Base-by-base conservation (phyloP, 2,329 filamentous ascomycete species). In the Diaporthe nobilis region DNA sequence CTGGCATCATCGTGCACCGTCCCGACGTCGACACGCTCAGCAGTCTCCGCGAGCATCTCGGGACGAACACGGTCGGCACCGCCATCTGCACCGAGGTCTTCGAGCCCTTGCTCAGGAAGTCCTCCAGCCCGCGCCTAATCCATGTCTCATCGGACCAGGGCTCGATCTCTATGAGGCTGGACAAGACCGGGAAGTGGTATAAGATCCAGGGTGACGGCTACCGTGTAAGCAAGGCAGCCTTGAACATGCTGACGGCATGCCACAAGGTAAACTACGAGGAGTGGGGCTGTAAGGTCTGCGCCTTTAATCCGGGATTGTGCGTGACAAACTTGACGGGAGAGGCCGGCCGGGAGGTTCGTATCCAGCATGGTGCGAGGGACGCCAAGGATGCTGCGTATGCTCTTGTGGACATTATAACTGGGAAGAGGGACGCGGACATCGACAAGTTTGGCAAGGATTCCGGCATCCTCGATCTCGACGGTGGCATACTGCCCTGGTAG, bases 11-110 rank as follows among this genome's bases (percentile, higher is more conserved):
- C 6, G 86, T 90, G 17, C 85, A 87, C 73, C 86, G 88, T 67
- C 86, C 85, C 1, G 80, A 84, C 72, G 55, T 60, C 55, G 85
- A 88, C 77, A 85, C 90, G 0, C 92, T 91, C 83, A 87, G 90
- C 17, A 86, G 89, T 61, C 85, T 91, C 78, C 86, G 86, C 28
- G 81, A 82, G 12, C 84, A 82, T 1, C 88, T 92, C 76, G 89
- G 91, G 73, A 81, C 82, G 65, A 85, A 85, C 78, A 80, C 80
- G 47, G 81, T 84, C 49, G 81, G 83, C 9, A 78, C 79, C 3
- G 51, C 79, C 15, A 44, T 82, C 1, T 84, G 10, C 82, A 83
- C 1, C 37, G 79, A 84, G 67, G 77, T 80, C 0, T 73, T 85
- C 15, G 79, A 81, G 72, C 80, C 81, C 6, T 77, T 85, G 3